Evolutionary conservation across 2,329 filamentous ascomycete genomes (phyloP).

Genomic region (Diplodia mutila): DNA sequence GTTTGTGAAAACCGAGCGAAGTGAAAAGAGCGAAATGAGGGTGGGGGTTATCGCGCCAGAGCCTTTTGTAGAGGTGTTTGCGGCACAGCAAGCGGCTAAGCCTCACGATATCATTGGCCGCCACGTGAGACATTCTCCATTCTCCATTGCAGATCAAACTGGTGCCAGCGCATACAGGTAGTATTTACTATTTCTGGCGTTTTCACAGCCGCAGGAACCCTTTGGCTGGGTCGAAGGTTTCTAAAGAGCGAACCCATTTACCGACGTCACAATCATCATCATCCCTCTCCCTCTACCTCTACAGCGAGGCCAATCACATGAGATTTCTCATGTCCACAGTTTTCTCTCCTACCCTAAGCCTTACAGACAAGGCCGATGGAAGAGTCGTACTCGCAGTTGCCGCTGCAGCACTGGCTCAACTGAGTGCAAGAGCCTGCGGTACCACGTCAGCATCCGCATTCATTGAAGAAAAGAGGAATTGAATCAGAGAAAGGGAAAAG

Average conservation of each 20-base stretch:
- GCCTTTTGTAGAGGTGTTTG: neutral
- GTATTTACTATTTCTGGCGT: neutral
- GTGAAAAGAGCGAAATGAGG: neutral
- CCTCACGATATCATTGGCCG: neutral
- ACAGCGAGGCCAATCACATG: neutral
- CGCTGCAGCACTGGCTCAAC: conserved; percentile 4
- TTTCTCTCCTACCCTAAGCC: neutral
- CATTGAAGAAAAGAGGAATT: neutral
- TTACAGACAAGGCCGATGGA: neutral
- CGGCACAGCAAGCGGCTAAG: conserved; percentile 10
- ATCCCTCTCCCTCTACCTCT: neutral
- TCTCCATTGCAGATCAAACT: neutral
- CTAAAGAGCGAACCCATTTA: neutral
- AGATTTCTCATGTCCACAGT: neutral
- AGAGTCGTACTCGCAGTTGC: conserved; percentile 15
- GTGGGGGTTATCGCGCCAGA: neutral
- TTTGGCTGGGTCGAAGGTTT: neutral
- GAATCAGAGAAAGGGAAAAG: neutral
- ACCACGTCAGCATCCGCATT: neutral
- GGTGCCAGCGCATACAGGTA: neutral
- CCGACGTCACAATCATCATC: neutral
- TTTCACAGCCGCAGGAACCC: neutral
- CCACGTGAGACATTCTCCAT: neutral
- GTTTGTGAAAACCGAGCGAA: too few relatives aligned
- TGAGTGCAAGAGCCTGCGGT: neutral